Evolutionary conservation across 2,329 filamentous ascomycete genomes (phyloP), one percentile per base, ranked within the genome.

Genomic region (Diaporthe sp.): DNA sequence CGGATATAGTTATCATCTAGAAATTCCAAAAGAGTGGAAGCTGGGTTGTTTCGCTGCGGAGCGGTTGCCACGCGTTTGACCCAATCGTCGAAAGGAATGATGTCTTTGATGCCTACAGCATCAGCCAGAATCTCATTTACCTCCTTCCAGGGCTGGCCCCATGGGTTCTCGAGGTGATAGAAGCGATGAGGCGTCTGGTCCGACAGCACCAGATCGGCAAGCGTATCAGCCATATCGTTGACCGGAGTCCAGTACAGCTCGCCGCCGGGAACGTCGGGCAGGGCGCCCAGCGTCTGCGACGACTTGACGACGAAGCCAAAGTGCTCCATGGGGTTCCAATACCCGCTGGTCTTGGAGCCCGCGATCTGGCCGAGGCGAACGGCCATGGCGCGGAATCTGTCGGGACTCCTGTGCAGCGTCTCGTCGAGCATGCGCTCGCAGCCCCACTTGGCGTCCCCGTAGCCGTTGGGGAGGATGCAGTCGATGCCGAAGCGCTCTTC

Each of bases 281-380:
- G 76, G 0, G 78, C 81, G 0, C 81, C 79, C 0, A 89, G 76
- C 0, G 84, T 85, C 77, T 89, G 87, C 0, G 85, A 84, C 0
- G 85, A 87, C 79, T 89, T 89, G 69, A 89, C 77, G 38, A 90
- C 71, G 76, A 88, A 88, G 0, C 82, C 77, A 10, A 90, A 80
- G 77, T 90, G 87, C 77, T 90, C 89, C 33, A 82, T 81, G 0
- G 84, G 80, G 76, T 91, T 91, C 89, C 89, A 91, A 77, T 86
- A 87, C 0, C 89, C 89, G 72, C 81, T 89, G 0, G 73, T 82
- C 4, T 77, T 84, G 0, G 85, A 87, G 0, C 89, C 89, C 0
- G 89, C 83, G 55, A 91, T 87, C 78, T 91, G 89, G 0, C 87
- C 89, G 0, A 85, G 82, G 0, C 89, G 84, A 0, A 87, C 84